Evolutionary conservation across 2,329 filamentous ascomycete genomes (phyloP).

Genomic region (Diaporthe ampelina): DNA sequence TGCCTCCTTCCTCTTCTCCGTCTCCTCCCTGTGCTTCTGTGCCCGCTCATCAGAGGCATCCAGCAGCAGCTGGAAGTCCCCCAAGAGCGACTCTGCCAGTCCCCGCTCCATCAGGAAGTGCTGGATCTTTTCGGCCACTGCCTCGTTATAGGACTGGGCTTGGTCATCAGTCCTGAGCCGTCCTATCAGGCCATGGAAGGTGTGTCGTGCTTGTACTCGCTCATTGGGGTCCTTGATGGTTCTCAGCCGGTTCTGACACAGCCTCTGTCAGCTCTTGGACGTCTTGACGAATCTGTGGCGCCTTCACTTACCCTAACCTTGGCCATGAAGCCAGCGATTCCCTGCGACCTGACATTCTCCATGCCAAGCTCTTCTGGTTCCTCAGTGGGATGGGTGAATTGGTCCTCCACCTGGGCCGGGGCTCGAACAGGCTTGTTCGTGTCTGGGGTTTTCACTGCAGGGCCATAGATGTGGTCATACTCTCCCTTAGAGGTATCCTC

Average conservation of each 20-base stretch:
- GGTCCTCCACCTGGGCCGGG: neutral
- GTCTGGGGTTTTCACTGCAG: neutral
- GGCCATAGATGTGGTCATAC: neutral
- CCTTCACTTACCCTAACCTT: conserved; percentile 2
- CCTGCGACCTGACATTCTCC: neutral
- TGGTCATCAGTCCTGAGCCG: neutral
- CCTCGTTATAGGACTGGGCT: neutral
- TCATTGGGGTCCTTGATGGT: neutral
- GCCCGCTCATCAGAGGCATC: neutral
- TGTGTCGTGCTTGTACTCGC: neutral
- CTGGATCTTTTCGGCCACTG: neutral
- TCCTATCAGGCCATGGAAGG: neutral
- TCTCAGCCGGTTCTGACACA: conserved; percentile 16
- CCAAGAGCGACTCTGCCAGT: conserved; percentile 1
- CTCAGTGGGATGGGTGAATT: neutral
- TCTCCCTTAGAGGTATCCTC: neutral
- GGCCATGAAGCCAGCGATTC: neutral
- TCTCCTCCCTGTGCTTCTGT: neutral
- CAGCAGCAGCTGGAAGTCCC: conserved; percentile 28
- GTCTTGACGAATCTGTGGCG: too few species aligned
- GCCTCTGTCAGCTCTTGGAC: neutral
- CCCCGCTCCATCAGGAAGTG: neutral
- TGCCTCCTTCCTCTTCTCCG: neutral
- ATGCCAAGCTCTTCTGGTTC: neutral
- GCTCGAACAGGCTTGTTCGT: neutral